Percentiles rank a stretch among this genome's conserved stretches.
phyloP scores from a whole-genome alignment of 768 basidiomycete species.

The Auricularia cornea region DNA sequence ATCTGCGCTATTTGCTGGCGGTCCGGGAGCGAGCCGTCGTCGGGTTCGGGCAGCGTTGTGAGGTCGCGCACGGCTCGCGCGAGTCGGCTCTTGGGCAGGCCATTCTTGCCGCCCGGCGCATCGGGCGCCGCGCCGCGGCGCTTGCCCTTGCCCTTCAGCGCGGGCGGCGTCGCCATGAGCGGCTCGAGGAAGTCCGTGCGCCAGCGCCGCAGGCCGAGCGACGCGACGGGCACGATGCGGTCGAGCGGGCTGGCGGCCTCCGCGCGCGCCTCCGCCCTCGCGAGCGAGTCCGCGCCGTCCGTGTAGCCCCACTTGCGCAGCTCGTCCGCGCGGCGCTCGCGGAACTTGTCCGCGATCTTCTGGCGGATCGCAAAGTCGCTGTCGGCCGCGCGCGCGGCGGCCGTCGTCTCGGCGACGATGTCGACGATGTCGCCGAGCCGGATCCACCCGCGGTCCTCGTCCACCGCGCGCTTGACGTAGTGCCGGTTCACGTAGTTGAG shows the following conservation, averaged over 20 bases:
- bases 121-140: conserved; percentile 9
- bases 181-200: conserved; percentile 66
- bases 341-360: conserved; percentile 47
- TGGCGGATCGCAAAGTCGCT: conserved; percentile 27
- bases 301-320: conserved; percentile 64
- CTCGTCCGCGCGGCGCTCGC: conserved; percentile 52
- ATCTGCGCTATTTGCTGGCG: conserved; percentile 38
- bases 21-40: conserved; percentile 37
- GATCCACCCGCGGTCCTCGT: conserved; percentile 75
- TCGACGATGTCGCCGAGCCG: conserved; percentile 57
- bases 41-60: conserved; percentile 31
- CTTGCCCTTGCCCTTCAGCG: conserved; percentile 55
- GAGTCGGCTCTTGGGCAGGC: conserved; percentile 52
- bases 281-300: conserved; percentile 40
- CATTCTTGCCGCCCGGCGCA: not conserved
- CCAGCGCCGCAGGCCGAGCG: conserved; percentile 64
- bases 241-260: conserved; percentile 65
- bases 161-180: conserved; percentile 34
- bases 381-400: not conserved
- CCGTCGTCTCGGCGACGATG: conserved; percentile 43
- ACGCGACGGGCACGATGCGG: conserved; percentile 53
- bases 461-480: conserved; percentile 66
- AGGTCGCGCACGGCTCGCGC: conserved; percentile 60
- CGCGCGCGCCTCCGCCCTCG: conserved; percentile 57
- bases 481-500: conserved; percentile 66